Percentiles rank a stretch among this genome's conserved stretches.
phyloP scores from a whole-genome alignment of 1,284 basidiomycete species.

The Mrakiaceae sp. region DNA sequence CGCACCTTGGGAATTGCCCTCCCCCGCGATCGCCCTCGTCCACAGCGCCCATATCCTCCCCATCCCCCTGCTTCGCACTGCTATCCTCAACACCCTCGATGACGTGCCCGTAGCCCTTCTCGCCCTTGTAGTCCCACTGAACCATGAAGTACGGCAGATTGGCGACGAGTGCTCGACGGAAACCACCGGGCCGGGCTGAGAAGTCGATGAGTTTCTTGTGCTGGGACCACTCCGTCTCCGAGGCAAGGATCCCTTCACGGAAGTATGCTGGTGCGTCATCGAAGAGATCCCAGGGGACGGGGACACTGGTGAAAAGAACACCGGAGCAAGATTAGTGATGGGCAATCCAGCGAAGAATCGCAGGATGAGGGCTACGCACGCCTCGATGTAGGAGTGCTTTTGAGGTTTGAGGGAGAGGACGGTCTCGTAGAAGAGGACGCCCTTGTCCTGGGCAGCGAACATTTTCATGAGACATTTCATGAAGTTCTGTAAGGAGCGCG shows the following conservation, averaged over 20 bases:
- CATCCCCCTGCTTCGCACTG: constrained; percentile 40
- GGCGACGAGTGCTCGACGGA: constrained; percentile 83
- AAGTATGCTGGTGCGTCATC: constrained; percentile 86
- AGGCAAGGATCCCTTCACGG: constrained; percentile 73
- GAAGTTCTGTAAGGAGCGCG: constrained; percentile 59
- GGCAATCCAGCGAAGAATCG: background rate
- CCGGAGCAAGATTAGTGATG: background rate
- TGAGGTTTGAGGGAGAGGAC: constrained; percentile 75
- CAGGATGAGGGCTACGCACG: constrained; percentile 16
- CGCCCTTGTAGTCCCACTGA: constrained; percentile 92
- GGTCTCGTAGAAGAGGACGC: constrained; percentile 89
- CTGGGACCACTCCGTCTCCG: constrained; percentile 93
- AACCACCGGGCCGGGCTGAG: constrained; percentile 71
- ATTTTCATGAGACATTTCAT: constrained; percentile 97
- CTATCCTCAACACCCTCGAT: constrained; percentile 75
- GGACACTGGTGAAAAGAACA: constrained; percentile 43
- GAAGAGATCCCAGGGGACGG: constrained; percentile 71
- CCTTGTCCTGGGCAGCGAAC: constrained; percentile 78
- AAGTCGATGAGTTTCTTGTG: constrained; percentile 96
- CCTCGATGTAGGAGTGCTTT: constrained; percentile 84
- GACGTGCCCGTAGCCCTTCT: constrained; percentile 93
- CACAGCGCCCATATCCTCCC: constrained; percentile 44
- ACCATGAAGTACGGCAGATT: constrained; percentile 98
- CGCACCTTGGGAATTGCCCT: constrained; percentile 70
- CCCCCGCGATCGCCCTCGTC: constrained; percentile 80